These are phyloP conservation scores for Silene latifolia DNA, from an alignment of 148 eudicot genomes.

Conservation along the genomic window DNA sequence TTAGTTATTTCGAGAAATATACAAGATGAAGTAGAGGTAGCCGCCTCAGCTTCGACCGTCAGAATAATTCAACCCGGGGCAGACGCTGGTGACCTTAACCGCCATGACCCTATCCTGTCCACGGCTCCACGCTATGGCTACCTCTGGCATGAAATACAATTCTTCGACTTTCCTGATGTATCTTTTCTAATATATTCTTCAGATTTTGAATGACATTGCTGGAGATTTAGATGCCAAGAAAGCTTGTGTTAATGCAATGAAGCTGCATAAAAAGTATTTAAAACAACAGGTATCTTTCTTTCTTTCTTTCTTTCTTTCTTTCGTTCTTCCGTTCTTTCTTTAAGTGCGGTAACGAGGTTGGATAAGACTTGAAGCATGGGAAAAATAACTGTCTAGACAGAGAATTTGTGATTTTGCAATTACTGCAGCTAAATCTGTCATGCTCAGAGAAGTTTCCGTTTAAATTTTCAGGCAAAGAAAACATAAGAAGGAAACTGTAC, in stretches of 20 bases:
- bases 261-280: constrained; percentile 92
- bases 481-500: constrained; percentile 9
- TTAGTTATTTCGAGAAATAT: too few species aligned
- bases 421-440: background rate
- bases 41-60: too few species aligned
- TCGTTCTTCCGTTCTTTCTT: too few species aligned
- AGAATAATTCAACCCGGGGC: too few species aligned
- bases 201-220: constrained; percentile 89
- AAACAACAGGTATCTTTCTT: constrained; percentile 57
- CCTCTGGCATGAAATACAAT: background rate
- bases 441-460: background rate
- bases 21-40: too few species aligned
- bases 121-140: background rate
- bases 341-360: too few species aligned
- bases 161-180: background rate
- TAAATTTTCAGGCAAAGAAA: constrained; percentile 34
- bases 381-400: too few species aligned
- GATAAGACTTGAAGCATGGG: too few species aligned
- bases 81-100: too few species aligned
- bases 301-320: background rate
- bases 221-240: constrained; percentile 91
- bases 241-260: constrained; percentile 87
- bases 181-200: constrained; percentile 14
- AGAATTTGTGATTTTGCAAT: too few species aligned
- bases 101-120: too few species aligned